Evolutionary conservation across 1,284 basidiomycete genomes (phyloP).

Genomic region (Amylostereum chailletii): DNA sequence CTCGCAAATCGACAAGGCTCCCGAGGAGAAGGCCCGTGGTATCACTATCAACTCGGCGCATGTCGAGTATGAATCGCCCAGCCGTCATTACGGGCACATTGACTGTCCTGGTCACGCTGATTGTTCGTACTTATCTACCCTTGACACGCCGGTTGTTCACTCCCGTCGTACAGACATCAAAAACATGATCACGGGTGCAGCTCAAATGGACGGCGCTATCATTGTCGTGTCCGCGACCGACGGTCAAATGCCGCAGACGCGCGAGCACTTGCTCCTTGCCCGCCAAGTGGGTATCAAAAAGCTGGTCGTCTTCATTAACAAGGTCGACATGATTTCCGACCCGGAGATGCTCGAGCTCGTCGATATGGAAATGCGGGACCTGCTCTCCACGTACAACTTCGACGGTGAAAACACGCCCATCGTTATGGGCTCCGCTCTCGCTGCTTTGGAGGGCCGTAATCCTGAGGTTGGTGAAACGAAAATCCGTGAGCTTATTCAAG

Average conservation of each 20-base stretch:
- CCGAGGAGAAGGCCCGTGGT: conserved; percentile 98
- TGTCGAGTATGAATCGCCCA: conserved; percentile 94
- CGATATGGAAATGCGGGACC: conserved; percentile 99
- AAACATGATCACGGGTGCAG: conserved; percentile 99
- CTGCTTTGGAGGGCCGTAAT: conserved; percentile 85
- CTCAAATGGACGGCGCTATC: conserved; percentile 97
- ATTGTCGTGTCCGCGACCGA: conserved; percentile 98
- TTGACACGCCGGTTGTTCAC: background rate
- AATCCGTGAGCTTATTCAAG: conserved; percentile 79
- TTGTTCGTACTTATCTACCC: conserved; percentile 43
- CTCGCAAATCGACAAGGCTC: conserved; percentile 98
- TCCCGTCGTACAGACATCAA: conserved; percentile 58
- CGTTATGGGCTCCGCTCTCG: conserved; percentile 93
- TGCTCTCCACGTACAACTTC: conserved; percentile 89
- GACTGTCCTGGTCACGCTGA: conserved; percentile 96
- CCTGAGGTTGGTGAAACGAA: conserved; percentile 76
- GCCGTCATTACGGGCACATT: conserved; percentile 97
- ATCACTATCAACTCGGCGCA: conserved; percentile 96
- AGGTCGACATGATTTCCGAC: conserved; percentile 95
- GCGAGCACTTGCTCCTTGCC: conserved; percentile 95
- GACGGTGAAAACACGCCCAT: conserved; percentile 98
- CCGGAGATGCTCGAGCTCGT: conserved; percentile 99
- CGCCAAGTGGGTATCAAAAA: conserved; percentile 98
- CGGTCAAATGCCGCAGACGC: conserved; percentile 99
- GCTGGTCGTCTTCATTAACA: conserved; percentile 99